Evolutionary conservation across 2,329 filamentous ascomycete genomes (phyloP).

Genomic region (Drechslerella stenobrocha): DNA sequence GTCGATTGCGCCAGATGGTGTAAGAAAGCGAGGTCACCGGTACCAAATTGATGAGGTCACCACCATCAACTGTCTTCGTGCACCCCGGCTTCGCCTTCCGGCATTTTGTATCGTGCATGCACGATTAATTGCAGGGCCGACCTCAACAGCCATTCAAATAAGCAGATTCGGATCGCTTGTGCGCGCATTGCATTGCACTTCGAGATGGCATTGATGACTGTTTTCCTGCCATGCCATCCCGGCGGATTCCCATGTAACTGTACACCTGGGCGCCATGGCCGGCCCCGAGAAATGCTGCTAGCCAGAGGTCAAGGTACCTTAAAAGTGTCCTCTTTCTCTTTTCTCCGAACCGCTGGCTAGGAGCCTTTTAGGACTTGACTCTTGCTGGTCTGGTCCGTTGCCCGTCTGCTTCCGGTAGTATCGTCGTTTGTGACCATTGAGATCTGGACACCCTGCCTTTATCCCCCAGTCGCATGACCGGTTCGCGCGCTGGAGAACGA

Average conservation of each 20-base stretch:
- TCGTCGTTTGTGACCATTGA: constrained; percentile 21
- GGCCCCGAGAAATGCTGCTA: constrained; percentile 11
- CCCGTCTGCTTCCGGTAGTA: constrained; percentile 42
- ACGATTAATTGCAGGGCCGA: constrained; percentile 5
- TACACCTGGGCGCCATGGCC: constrained; percentile 38
- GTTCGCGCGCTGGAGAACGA: constrained; percentile 11
- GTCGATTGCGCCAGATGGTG: constrained; percentile 28
- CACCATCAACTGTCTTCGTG: too few relatives aligned
- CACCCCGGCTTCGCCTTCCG: constrained; percentile 18
- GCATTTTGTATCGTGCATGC: constrained; percentile 30
- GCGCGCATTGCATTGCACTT: background rate
- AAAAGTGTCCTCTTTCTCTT: constrained; percentile 9
- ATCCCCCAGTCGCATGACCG: constrained; percentile 26
- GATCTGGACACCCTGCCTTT: constrained; percentile 19
- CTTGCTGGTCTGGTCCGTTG: background rate
- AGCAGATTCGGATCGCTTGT: background rate
- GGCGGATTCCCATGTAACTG: constrained; percentile 16
- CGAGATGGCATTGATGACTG: background rate
- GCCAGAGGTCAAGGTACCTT: constrained; percentile 31
- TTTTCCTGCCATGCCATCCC: constrained; percentile 15
- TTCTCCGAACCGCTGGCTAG: constrained; percentile 22
- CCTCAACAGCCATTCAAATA: constrained; percentile 1
- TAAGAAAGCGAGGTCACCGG: constrained; percentile 29
- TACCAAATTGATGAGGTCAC: constrained; percentile 47
- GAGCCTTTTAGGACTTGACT: too few relatives aligned